Evolutionary conservation across 257 asterid species (phyloP).

Genomic region (Capsicum pubescens): DNA sequence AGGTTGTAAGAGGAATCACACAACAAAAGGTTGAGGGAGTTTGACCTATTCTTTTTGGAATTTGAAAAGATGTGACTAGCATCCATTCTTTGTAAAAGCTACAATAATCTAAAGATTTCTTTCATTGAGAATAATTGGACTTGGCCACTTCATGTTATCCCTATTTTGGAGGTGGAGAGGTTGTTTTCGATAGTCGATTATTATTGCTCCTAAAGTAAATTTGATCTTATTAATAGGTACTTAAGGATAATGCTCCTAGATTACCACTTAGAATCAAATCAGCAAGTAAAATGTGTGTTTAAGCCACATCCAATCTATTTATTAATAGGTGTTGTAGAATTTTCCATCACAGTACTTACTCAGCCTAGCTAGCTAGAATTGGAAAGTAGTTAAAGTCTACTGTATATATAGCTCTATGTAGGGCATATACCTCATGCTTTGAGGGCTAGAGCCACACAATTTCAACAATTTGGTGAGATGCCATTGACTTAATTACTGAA

Average conservation of each 20-base stretch:
- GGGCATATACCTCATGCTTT: conserved; percentile 15
- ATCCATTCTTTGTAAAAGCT: conserved; percentile 44
- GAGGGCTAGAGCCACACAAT: not conserved
- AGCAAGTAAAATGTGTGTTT: not conserved
- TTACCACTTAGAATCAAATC: not conserved
- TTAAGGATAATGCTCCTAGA: not conserved
- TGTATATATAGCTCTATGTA: not conserved
- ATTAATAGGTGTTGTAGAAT: conserved; percentile 7
- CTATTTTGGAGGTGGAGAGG: not conserved
- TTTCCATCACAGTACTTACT: not conserved
- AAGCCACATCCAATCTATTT: not conserved
- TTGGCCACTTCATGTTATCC: conserved; percentile 13
- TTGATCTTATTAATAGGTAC: not conserved
- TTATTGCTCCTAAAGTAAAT: not conserved
- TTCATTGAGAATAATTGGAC: conserved; percentile 34
- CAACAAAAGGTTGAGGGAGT: conserved; percentile 29
- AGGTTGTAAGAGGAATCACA: conserved; percentile 36
- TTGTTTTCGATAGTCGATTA: too few species aligned
- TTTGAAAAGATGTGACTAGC: conserved; percentile 41
- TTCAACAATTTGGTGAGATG: not conserved
- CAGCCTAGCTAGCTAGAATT: conserved; percentile 18
- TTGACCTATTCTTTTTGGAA: conserved; percentile 35
- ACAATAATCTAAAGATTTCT: conserved; percentile 34
- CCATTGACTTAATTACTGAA: not conserved
- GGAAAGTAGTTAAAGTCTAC: not conserved